These are phyloP conservation scores for Suillus weaverae DNA, from an alignment of 768 basidiomycete species.

Conservation along the genomic window DNA sequence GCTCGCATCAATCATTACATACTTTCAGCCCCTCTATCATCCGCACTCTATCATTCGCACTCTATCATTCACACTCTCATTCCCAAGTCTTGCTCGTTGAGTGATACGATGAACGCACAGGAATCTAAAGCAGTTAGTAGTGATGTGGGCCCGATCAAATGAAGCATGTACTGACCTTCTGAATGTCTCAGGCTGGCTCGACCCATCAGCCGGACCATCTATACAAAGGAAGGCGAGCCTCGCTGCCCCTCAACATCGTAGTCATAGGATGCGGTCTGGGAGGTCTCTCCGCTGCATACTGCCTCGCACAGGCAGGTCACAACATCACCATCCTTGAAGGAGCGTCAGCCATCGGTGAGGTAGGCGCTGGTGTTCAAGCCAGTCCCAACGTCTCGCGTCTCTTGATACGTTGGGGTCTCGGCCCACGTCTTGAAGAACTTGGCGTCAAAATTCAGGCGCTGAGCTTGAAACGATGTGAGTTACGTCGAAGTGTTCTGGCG, in stretches of 20 bases:
- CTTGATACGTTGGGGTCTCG: slow-evolving; percentile 52
- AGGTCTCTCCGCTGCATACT: slow-evolving; percentile 47
- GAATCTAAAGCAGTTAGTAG: neutral
- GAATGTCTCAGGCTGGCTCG: neutral
- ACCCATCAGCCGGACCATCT: slow-evolving; percentile 11
- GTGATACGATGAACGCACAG: neutral
- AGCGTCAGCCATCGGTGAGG: slow-evolving; percentile 41
- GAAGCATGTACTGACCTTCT: neutral
- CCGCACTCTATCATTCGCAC: neutral
- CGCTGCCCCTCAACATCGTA: slow-evolving; percentile 34
- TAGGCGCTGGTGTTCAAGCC: slow-evolving; percentile 56
- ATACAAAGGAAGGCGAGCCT: slow-evolving; percentile 26
- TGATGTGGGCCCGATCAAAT: neutral
- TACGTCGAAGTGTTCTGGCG: too few relatives aligned
- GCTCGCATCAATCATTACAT: neutral
- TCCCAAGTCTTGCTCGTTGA: neutral
- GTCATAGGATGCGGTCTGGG: slow-evolving; percentile 56
- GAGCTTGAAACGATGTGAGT: slow-evolving; percentile 44
- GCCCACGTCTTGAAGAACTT: slow-evolving; percentile 37
- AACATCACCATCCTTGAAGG: slow-evolving; percentile 48
- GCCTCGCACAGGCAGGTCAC: slow-evolving; percentile 48
- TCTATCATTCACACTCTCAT: neutral
- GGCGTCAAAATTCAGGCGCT: slow-evolving; percentile 41
- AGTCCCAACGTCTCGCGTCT: slow-evolving; percentile 43
- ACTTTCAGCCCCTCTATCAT: neutral